phyloP scores from a whole-genome alignment of 2,329 filamentous ascomycete species.

The Drechslera avenae region DNA sequence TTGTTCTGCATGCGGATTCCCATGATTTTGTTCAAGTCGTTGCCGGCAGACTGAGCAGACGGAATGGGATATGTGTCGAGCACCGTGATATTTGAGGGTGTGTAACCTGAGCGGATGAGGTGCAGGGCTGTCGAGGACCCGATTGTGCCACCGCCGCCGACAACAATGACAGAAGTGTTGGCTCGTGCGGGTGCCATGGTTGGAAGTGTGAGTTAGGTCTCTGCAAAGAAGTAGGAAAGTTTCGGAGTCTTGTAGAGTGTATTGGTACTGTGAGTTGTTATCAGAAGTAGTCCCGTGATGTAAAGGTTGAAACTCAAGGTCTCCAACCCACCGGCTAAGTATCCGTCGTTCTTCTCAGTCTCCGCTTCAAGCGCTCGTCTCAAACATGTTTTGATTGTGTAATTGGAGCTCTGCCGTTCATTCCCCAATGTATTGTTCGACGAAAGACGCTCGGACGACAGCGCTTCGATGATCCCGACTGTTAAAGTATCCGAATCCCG shows the following conservation, averaged over 20 bases:
- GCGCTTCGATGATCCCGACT: constrained; percentile 12
- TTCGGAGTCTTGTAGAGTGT: not conserved
- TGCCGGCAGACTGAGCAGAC: constrained; percentile 56
- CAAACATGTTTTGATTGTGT: constrained; percentile 11
- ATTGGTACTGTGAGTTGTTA: constrained; percentile 5
- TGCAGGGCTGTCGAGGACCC: constrained; percentile 60
- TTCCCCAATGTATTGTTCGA: constrained; percentile 1
- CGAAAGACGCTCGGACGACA: constrained; percentile 2
- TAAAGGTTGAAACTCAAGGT: not conserved
- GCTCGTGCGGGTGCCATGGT: constrained; percentile 25
- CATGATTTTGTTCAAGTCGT: constrained; percentile 59
- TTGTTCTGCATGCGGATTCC: constrained; percentile 47
- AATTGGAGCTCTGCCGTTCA: constrained; percentile 7
- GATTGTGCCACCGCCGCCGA: constrained; percentile 60
- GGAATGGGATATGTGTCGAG: constrained; percentile 56
- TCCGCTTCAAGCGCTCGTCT: constrained; percentile 6
- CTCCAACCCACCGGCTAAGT: constrained; percentile 16
- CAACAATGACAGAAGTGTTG: constrained; percentile 45
- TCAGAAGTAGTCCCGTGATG: constrained; percentile 8
- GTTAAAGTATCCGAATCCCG: constrained; percentile 4
- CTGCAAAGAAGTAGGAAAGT: not conserved
- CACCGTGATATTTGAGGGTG: constrained; percentile 53
- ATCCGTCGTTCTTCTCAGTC: constrained; percentile 10
- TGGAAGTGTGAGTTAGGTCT: not conserved
- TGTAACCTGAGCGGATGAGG: constrained; percentile 56